A percentile compares a stretch with the other conserved stretches of the same genome.
These are phyloP conservation scores for Cyphellophora attinorum DNA, from an alignment of 2,329 filamentous ascomycete species.

Conservation along the genomic window DNA sequence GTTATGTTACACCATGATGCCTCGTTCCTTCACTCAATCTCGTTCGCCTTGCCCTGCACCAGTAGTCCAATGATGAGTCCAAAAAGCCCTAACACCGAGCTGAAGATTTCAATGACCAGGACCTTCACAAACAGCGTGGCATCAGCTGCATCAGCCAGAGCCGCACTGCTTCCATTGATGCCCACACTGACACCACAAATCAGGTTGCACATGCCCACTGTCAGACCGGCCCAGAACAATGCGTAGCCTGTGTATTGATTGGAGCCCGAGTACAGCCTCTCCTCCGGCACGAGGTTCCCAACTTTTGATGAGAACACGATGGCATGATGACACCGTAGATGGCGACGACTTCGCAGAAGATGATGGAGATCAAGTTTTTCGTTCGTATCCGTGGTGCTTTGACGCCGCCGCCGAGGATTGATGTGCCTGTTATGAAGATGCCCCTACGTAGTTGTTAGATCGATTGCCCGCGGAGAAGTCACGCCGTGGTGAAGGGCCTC, in stretches of 20 bases:
- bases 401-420: conserved; percentile 93
- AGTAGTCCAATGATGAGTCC: conserved; percentile 91
- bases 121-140: conserved; percentile 96
- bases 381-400: conserved; percentile 95
- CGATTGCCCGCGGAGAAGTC: conserved; percentile 2
- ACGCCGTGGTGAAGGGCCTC: too few species aligned
- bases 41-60: conserved; percentile 70
- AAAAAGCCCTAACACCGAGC: conserved; percentile 90
- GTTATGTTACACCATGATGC: too few species aligned
- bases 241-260: conserved; percentile 94
- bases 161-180: conserved; percentile 95
- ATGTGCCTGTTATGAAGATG: conserved; percentile 96
- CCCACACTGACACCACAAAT: conserved; percentile 94
- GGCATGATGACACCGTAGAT: conserved; percentile 99
- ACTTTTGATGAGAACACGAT: conserved; percentile 95
- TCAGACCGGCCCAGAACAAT: conserved; percentile 90
- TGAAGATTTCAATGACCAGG: conserved; percentile 98
- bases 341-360: conserved; percentile 99
- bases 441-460: conserved; percentile 54
- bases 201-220: conserved; percentile 90
- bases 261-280: conserved; percentile 60
- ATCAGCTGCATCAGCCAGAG: conserved; percentile 90
- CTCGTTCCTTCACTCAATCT: conserved; percentile 43
- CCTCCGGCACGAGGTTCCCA: conserved; percentile 48
- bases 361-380: conserved; percentile 99